Base-by-base conservation (phyloP, 768 basidiomycete genomes). In the Mycena sanguinolenta region DNA sequence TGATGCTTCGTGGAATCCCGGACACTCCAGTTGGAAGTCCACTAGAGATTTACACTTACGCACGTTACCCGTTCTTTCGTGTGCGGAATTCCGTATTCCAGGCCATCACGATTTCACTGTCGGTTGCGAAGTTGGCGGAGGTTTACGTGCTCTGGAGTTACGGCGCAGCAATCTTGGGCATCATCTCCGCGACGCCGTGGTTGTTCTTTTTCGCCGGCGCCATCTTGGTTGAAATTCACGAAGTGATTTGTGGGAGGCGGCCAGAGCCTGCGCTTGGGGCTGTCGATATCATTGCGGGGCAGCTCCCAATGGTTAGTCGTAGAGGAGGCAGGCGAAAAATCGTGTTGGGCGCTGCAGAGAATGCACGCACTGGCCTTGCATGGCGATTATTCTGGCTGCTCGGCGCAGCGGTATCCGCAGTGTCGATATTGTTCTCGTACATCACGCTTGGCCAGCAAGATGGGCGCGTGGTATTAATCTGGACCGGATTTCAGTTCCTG, bases 371-470 rank as follows among this genome's bases (percentile, higher is more conserved):
- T 6, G 36, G 67, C 0, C 2, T 72, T 0, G 50, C 53, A 34
- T 80, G 79, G 79, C 70, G 61, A 16, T 16, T 72, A 1, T 65
- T 74, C 39, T 80, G 79, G 79, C 55, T 59, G 12, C 25, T 75
- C 27, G 77, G 77, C 34, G 77, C 76, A 9, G 1, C 75, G 21
- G 53, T 79, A 4, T 74, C 70, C 39, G 61, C 62, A 4, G n/a
- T 38, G 12, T 76, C 77, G 6, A 67, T 76, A 14, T 3, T 78
- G 17, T 25, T 74, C 10, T 75, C 75, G 17, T 79, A 78, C 53
- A 57, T 76, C 36, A 32, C 71, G 25, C 61, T 80, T 17, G 66
- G 69, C 8, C 21, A 55, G 23, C 49, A 39, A 49, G 28, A 32
- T 32, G 67, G 67, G 14, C 68, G 68, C 12, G 52, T 75, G 27